Percentiles rank a stretch among this genome's conserved stretches.
Conservation (phyloP, 164 flowering plant species). For the Chimonanthus praecox region DNA sequence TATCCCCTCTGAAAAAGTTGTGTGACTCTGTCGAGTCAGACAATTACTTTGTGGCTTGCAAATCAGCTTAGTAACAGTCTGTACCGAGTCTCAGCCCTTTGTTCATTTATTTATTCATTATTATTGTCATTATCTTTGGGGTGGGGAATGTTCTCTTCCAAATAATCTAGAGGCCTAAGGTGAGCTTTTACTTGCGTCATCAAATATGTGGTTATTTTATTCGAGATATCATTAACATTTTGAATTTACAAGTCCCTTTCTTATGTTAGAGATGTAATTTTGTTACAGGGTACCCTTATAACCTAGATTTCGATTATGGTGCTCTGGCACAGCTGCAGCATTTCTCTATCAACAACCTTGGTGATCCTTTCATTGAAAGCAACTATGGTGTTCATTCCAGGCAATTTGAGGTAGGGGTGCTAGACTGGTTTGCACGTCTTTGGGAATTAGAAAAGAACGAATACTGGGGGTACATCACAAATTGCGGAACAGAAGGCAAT, state of each 20-base stretch:
- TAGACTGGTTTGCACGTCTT: constrained; percentile 98
- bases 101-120: too few species aligned
- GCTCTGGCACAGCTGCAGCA: constrained; percentile 88
- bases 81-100: too few species aligned
- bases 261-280: constrained; percentile 1
- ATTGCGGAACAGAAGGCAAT: constrained; percentile 99
- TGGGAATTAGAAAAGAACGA: constrained; percentile 93
- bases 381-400: constrained; percentile 98
- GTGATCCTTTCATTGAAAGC: constrained; percentile 98
- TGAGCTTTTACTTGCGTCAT: background rate
- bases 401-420: constrained; percentile 95
- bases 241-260: background rate
- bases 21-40: too few species aligned
- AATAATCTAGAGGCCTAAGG: too few species aligned
- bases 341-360: constrained; percentile 94
- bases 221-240: background rate
- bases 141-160: too few species aligned
- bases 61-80: too few species aligned
- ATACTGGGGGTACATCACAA: constrained; percentile 99
- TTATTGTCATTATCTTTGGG: too few species aligned
- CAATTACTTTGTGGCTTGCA: too few species aligned
- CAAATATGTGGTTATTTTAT: background rate
- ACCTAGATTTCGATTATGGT: constrained; percentile 96
- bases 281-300: constrained; percentile 88
- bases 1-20: too few species aligned